Evolutionary conservation across 768 basidiomycete genomes (phyloP).

Genomic region (Arthromyces matolae): DNA sequence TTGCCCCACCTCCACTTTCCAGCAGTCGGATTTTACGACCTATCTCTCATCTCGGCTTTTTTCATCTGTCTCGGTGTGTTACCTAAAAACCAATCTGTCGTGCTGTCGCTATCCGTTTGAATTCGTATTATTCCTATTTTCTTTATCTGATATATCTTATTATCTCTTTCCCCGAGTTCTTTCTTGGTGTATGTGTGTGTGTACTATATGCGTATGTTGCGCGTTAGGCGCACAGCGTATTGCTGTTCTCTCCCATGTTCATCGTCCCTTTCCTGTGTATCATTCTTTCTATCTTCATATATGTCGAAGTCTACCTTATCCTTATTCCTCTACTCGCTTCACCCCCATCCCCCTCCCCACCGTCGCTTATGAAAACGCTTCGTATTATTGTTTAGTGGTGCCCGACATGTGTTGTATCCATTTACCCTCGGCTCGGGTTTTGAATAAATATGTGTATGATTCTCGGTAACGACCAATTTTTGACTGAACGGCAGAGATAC

Average conservation of each 20-base stretch:
- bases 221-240: constrained; percentile 13
- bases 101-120: constrained; percentile 22
- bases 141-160: constrained; percentile 9
- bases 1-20: background rate
- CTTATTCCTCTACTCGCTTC: background rate
- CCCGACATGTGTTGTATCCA: constrained; percentile 11
- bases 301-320: constrained; percentile 3
- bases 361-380: constrained; percentile 1
- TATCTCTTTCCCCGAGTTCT: constrained; percentile 4
- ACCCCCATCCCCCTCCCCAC: background rate
- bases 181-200: constrained; percentile 8
- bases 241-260: constrained; percentile 8
- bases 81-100: constrained; percentile 17
- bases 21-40: background rate
- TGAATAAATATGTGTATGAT: background rate
- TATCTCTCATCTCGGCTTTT: constrained; percentile 2
- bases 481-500: no score
- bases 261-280: constrained; percentile 8
- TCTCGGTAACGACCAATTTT: background rate
- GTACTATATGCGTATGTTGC: constrained; percentile 12
- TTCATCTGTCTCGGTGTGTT: constrained; percentile 11
- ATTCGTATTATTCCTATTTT: constrained; percentile 9
- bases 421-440: constrained; percentile 2
- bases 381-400: constrained; percentile 12
- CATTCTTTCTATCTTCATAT: constrained; percentile 9